Evolutionary conservation across 1,139 yeast genomes (phyloP).

Genomic region (Chernovozyma aurita): DNA sequence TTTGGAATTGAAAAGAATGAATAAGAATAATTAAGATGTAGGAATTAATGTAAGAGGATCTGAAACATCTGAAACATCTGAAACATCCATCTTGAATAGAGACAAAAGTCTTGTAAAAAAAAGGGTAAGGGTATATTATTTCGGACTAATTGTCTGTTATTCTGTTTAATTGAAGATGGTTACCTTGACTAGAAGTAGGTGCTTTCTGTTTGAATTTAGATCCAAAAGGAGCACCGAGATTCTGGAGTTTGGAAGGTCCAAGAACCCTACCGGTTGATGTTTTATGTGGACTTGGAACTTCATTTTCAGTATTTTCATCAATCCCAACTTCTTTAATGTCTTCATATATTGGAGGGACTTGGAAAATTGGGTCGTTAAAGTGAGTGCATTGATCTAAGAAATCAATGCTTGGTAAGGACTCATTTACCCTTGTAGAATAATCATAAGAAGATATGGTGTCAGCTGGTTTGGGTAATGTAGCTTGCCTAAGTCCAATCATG

Average conservation of each 20-base stretch:
- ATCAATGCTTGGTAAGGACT: conserved; percentile 4
- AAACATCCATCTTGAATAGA: no score
- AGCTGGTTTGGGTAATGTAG: not conserved
- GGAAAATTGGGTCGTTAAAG: conserved; percentile 5
- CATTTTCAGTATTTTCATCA: not conserved
- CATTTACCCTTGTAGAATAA: conserved; percentile 1
- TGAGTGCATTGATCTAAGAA: conserved; percentile 7
- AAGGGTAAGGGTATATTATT: no score
- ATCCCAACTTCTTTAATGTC: conserved; percentile 1
- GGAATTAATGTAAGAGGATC: no score
- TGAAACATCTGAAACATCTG: no score
- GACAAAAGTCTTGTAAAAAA: no score
- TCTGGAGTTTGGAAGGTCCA: conserved; percentile 1
- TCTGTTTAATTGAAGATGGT: not conserved
- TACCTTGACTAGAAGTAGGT: no score
- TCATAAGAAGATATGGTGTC: not conserved
- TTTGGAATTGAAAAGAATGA: no score
- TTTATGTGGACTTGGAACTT: not conserved
- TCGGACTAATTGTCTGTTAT: no score
- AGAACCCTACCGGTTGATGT: not conserved
- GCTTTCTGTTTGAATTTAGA: not conserved
- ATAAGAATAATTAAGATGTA: no score
- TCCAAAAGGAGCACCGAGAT: not conserved
- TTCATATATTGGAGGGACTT: conserved; percentile 5
- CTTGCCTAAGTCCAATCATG: not conserved